Percentiles rank a stretch among this genome's conserved stretches.
Conservation (phyloP, 2,329 filamentous ascomycete species). For the Talaromyces atroroseus region DNA sequence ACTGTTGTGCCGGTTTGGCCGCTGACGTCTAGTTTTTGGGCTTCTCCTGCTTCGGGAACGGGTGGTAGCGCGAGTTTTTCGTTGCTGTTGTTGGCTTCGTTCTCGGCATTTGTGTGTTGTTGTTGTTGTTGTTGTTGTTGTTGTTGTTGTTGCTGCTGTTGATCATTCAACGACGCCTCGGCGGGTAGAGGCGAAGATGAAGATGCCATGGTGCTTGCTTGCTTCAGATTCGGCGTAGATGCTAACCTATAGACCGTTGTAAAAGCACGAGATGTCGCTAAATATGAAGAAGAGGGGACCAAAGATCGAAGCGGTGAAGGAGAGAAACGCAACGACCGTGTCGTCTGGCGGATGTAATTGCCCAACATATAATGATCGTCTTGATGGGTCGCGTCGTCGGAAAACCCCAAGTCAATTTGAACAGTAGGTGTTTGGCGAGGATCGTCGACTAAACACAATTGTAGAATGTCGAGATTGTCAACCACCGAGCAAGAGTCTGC, state of each 20-base stretch:
- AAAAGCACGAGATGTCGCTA: not conserved
- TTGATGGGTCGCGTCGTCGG: not conserved
- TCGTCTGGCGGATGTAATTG: conserved; percentile 6
- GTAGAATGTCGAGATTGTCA: not conserved
- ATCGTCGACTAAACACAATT: not conserved
- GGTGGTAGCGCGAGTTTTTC: conserved; percentile 11
- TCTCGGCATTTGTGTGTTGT: not conserved
- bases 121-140: not conserved
- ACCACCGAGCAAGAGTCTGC: not conserved
- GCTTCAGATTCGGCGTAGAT: not conserved
- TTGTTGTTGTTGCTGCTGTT: not conserved
- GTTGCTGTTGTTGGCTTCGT: not conserved
- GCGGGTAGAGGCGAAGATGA: not conserved
- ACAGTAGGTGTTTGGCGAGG: not conserved
- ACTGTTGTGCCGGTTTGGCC: conserved; percentile 35
- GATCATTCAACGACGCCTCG: not conserved
- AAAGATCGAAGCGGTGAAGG: not conserved
- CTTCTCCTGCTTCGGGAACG: not conserved
- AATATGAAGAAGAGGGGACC: not conserved
- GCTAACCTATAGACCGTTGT: not conserved
- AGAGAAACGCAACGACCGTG: conserved; percentile 3
- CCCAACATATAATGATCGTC: conserved; percentile 6
- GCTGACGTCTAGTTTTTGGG: conserved; percentile 59
- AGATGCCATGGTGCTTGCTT: conserved; percentile 1
- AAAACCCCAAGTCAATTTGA: not conserved